phyloP scores from a whole-genome alignment of 192 early-diverging fungal species.

The Phycomyces blakesleeanus region DNA sequence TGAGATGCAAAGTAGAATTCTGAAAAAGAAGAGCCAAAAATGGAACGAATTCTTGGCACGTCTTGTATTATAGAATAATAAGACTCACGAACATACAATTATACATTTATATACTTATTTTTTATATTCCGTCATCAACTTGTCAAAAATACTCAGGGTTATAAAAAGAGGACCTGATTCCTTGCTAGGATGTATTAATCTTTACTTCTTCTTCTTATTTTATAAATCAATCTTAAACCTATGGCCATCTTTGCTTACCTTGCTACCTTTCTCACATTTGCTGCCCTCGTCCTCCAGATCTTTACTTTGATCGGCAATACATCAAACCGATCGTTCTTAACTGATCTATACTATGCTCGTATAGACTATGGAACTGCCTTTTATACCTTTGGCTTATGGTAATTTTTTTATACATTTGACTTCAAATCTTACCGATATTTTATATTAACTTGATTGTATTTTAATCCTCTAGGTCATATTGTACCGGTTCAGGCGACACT shows the following conservation, averaged over 20 bases:
- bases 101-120: background rate
- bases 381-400: constrained; percentile 27
- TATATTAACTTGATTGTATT: no score
- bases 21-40: no score
- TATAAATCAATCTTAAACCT: background rate
- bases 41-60: no score
- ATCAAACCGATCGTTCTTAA: constrained; percentile 22
- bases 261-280: constrained; percentile 26
- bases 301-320: constrained; percentile 30
- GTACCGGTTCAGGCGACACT: constrained; percentile 11
- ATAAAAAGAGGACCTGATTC: background rate
- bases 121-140: background rate
- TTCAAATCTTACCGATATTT: background rate
- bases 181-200: background rate
- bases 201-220: constrained; percentile 1
- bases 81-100: no score
- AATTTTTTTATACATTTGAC: background rate
- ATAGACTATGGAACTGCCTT: constrained; percentile 2
- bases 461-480: constrained; percentile 33
- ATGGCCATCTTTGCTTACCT: constrained; percentile 25
- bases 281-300: constrained; percentile 24
- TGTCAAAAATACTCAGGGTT: background rate
- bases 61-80: no score
- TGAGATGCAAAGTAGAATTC: no score
- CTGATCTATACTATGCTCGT: constrained; percentile 19